These are phyloP conservation scores for Aureobasidium namibiae DNA, from an alignment of 2,329 filamentous ascomycete genomes.

Conservation along the genomic window DNA sequence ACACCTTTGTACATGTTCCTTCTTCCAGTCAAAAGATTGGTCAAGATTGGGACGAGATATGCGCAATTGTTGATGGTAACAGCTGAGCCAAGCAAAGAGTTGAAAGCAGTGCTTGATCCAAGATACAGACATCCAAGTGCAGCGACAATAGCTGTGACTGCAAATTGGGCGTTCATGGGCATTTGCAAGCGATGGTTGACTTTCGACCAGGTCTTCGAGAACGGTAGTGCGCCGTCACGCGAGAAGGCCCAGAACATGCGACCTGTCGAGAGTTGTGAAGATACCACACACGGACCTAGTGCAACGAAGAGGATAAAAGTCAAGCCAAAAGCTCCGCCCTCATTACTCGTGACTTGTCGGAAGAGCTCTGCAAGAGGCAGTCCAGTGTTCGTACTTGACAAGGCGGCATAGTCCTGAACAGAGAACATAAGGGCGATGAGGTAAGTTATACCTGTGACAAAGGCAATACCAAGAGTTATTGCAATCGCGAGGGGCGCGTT, in stretches of 20 bases:
- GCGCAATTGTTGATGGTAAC: constrained; percentile 6
- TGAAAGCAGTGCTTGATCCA: constrained; percentile 14
- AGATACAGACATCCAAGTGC: constrained; percentile 16
- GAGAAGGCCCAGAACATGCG: constrained; percentile 38
- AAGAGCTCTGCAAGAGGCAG: constrained; percentile 41
- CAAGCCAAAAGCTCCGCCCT: constrained; percentile 35
- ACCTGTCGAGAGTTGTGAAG: constrained; percentile 28
- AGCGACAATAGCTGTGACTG: constrained; percentile 14
- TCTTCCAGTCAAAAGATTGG: background rate
- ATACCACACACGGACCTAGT: constrained; percentile 35
- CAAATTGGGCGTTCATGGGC: constrained; percentile 15
- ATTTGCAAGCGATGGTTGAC: constrained; percentile 8
- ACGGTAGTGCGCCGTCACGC: constrained; percentile 30
- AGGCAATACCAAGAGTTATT: constrained; percentile 40
- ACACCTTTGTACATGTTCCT: constrained; percentile 6
- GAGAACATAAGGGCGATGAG: constrained; percentile 48
- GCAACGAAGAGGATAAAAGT: constrained; percentile 37
- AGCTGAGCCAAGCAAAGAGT: constrained; percentile 8
- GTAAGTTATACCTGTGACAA: constrained; percentile 45
- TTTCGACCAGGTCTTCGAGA: constrained; percentile 7
- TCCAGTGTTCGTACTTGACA: constrained; percentile 24
- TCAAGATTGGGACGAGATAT: constrained; percentile 4
- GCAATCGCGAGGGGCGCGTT: constrained; percentile 46
- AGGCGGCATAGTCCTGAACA: constrained; percentile 36
- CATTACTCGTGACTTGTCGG: constrained; percentile 34